phyloP scores from a whole-genome alignment of 768 basidiomycete genomes.

The Serpula lacrymans region DNA sequence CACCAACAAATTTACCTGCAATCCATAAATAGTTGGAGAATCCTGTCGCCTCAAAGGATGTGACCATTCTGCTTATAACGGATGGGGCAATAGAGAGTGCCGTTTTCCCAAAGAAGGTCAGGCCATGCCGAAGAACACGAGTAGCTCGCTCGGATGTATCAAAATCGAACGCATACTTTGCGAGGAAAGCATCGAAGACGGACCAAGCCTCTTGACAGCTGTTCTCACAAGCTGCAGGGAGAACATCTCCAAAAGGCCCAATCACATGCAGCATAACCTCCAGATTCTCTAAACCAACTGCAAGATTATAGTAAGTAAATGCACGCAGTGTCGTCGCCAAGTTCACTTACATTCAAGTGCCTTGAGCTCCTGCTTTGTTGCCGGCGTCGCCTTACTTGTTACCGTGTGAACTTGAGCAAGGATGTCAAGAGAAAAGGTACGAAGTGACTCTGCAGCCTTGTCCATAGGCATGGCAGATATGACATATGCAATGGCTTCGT shows the following conservation, averaged over 20 bases:
- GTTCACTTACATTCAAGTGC: conserved; percentile 60
- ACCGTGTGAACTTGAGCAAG: conserved; percentile 71
- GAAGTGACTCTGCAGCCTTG: conserved; percentile 80
- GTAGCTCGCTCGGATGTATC: conserved; percentile 81
- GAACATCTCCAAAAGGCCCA: conserved; percentile 73
- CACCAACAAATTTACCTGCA: conserved; percentile 76
- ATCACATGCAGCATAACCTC: conserved; percentile 90
- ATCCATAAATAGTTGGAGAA: conserved; percentile 93
- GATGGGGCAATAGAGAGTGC: conserved; percentile 66
- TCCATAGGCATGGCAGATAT: conserved; percentile 93
- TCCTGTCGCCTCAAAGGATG: conserved; percentile 75
- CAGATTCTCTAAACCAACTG: conserved; percentile 87
- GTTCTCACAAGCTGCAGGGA: conserved; percentile 76
- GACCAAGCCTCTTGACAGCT: conserved; percentile 80
- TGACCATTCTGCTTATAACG: conserved; percentile 71
- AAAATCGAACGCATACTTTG: conserved; percentile 73
- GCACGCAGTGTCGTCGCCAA: neutral
- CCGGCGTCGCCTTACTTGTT: conserved; percentile 47
- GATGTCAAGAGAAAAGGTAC: conserved; percentile 83
- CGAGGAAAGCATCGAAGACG: conserved; percentile 77
- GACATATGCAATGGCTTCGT: conserved; percentile 94
- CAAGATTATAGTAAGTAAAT: conserved; percentile 8
- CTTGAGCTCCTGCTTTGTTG: conserved; percentile 70
- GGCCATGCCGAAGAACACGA: conserved; percentile 78
- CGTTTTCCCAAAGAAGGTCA: conserved; percentile 73